phyloP scores from a whole-genome alignment of 345 rosid genomes.

The Salix caprea region DNA sequence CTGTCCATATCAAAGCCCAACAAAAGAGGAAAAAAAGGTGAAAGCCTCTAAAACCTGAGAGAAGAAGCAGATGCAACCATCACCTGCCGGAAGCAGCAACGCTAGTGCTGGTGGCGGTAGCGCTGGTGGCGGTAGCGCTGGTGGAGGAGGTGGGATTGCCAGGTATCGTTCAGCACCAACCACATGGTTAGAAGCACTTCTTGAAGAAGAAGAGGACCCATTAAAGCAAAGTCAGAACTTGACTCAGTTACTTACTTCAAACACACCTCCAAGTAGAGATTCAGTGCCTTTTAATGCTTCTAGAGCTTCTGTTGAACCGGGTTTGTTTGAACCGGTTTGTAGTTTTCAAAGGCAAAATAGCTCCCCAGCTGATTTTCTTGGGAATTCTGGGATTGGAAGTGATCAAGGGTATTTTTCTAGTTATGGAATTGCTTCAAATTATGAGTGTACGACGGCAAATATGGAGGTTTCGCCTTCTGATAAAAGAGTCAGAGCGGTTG shows the following conservation, averaged over 20 bases:
- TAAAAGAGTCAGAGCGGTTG: conserved; percentile 43
- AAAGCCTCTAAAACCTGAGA: not conserved
- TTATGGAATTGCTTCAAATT: conserved; percentile 41
- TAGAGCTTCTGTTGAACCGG: conserved; percentile 27
- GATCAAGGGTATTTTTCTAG: conserved; percentile 46
- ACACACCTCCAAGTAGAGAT: conserved; percentile 25
- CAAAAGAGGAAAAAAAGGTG: not conserved
- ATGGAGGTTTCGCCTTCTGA: conserved; percentile 43
- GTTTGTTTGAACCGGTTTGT: conserved; percentile 9
- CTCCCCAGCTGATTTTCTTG: conserved; percentile 63
- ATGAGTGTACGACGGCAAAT: conserved; percentile 40
- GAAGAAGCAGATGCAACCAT: conserved; percentile 51
- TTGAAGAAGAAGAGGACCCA: conserved; percentile 69
- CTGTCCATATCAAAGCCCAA: not conserved
- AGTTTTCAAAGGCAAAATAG: conserved; percentile 61
- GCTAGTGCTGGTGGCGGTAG: conserved; percentile 17
- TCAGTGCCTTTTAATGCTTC: conserved; percentile 31
- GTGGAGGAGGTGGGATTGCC: conserved; percentile 48
- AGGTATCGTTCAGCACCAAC: conserved; percentile 73
- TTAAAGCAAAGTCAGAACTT: conserved; percentile 59
- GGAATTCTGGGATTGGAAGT: conserved; percentile 31
- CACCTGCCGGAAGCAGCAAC: conserved; percentile 41
- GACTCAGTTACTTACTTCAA: conserved; percentile 52
- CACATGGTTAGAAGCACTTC: conserved; percentile 65
- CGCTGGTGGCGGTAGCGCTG: conserved; percentile 17